Conservation (phyloP, 208 protist species). For the Crithidia fasciculata region DNA sequence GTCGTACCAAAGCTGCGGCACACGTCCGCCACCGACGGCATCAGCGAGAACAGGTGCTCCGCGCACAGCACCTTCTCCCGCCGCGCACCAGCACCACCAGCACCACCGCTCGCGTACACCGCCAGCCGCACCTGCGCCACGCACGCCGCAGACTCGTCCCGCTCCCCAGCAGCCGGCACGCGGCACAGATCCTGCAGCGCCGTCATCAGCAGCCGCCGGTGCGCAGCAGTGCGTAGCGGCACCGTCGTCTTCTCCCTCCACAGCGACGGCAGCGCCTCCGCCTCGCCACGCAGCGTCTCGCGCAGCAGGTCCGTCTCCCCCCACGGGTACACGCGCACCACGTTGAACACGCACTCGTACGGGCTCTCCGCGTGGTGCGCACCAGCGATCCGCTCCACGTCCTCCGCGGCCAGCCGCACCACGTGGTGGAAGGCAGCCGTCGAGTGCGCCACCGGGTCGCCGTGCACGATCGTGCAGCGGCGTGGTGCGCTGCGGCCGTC, state of each 20-base stretch:
- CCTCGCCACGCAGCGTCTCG: neutral
- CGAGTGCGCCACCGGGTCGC: slow-evolving; percentile 7
- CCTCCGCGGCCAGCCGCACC: slow-evolving; percentile 15
- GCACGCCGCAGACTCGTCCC: slow-evolving; percentile 2
- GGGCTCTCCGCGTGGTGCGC: neutral
- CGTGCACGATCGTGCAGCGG: slow-evolving; percentile 17
- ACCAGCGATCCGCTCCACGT: slow-evolving; percentile 22
- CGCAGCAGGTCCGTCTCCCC: slow-evolving; percentile 17
- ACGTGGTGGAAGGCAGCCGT: slow-evolving; percentile 8
- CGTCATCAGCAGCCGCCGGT: slow-evolving; percentile 16
- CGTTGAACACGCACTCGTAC: slow-evolving; percentile 21
- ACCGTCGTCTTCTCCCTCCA: slow-evolving; percentile 17
- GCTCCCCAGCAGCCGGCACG: neutral
- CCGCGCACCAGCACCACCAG: neutral
- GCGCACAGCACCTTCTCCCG: slow-evolving; percentile 8
- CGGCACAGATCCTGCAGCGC: neutral
- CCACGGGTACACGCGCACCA: slow-evolving; percentile 18
- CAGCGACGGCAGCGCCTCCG: neutral
- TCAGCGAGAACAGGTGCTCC: slow-evolving; percentile 19
- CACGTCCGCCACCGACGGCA: slow-evolving; percentile 11
- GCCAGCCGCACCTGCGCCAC: slow-evolving; percentile 25
- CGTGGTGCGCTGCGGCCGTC: neutral
- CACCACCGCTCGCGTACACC: slow-evolving; percentile 8
- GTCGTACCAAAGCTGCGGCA: slow-evolving; percentile 7
- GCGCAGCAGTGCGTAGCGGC: slow-evolving; percentile 6